These are phyloP conservation scores for Funneliformis geosporum DNA, from an alignment of 192 early-diverging fungal species.

Conservation along the genomic window DNA sequence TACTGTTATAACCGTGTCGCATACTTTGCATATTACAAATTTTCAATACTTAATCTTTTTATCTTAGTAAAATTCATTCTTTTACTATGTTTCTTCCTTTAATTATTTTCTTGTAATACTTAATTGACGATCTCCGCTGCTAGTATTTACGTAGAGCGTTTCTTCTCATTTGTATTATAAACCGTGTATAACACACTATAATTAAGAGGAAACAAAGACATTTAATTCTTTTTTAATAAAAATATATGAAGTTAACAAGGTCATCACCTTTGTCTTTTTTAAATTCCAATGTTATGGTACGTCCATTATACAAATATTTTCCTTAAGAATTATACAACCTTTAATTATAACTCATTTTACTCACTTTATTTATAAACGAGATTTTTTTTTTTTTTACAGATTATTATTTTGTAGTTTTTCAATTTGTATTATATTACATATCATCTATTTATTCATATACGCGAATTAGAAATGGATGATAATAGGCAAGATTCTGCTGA, in stretches of 20 bases:
- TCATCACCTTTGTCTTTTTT: background rate
- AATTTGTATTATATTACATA: background rate
- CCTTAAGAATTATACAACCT: background rate
- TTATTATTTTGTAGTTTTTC: background rate
- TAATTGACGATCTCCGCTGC: too few species aligned
- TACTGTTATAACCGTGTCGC: background rate
- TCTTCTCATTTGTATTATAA: too few species aligned
- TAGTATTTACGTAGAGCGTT: too few species aligned
- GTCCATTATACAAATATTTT: background rate
- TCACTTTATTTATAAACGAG: background rate
- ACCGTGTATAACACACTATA: too few species aligned
- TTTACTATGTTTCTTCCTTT: too few species aligned
- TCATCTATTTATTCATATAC: background rate
- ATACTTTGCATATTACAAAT: background rate
- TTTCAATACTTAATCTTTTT: too few species aligned
- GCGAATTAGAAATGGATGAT: background rate
- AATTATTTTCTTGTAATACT: too few species aligned
- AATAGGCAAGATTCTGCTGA: background rate
- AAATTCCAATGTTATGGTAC: background rate
- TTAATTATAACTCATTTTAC: background rate
- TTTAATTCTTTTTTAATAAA: background rate
- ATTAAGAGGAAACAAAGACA: too few species aligned
- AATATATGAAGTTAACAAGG: background rate
- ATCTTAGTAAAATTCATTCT: too few species aligned
- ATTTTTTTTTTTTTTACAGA: too few species aligned